Evolutionary conservation across 495 filamentous ascomycete species (phyloP), one percentile per base, ranked within the genome.

Genomic region (Hyaloscypha finlandica): DNA sequence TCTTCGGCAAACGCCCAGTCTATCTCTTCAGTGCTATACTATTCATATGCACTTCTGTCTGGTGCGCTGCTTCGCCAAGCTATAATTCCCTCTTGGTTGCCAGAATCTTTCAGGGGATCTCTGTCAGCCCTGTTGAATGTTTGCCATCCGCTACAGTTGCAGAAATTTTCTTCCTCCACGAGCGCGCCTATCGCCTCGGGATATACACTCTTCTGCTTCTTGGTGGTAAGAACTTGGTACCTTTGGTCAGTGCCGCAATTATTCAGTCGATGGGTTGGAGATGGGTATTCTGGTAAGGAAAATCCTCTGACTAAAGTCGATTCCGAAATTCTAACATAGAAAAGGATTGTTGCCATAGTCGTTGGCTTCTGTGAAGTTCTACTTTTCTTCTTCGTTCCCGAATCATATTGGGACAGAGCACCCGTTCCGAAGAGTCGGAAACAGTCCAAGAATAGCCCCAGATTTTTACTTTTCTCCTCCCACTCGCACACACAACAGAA

Each of bases 151-250:
- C 95, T 14, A 96, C 93, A 0, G 93, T 98, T 68, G 93, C 94
- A 8, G 95, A 99, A 76, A 97, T 98, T 68, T 99, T 92, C 80
- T 97, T 97, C 74, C 80, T 98, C 20, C 95, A 98, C 68, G 95
- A 98, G 78, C 83, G 94, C 52, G 95, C 95, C 2, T 98, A 94
- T 73, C 89, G 95, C 9, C 86, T 99, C 39, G 95, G 95, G n/a
- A 93, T 97, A 25, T 99, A 99, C 74, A 97, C 94, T 0, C 78
- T 99, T 12, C 77, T 97, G 3, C 82, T 97, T 14, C 84, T 99
- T 0, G 92, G 93, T 12, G 95, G 95, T 19, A 98, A 97, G 81
- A 98, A 98, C 70, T 74, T 99, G 48, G 84, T 97, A 20, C 95
- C 95, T 19, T 76, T 98, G 59, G 90, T 92, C 8, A 94, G 91